Base-by-base conservation (phyloP, 2,329 filamentous ascomycete genomes). In the Phialophora macrospora region DNA sequence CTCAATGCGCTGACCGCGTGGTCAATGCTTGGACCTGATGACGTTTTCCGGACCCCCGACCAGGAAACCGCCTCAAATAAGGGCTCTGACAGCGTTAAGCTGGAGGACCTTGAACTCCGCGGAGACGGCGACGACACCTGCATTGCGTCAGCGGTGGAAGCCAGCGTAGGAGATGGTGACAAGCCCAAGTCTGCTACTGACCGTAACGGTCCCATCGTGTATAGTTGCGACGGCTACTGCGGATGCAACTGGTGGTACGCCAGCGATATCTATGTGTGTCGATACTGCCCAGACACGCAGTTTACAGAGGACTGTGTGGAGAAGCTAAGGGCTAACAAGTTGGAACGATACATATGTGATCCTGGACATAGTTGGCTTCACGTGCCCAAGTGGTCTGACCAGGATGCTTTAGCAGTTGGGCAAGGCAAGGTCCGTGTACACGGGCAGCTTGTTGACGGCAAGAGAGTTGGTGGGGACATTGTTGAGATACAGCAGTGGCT, bases 191-290 rank as follows among this genome's bases (percentile, higher is more conserved):
- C 8, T 44, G 38, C 38, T 44, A n/a, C 14, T 20, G 38, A 44
- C 38, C 38, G 38, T 20, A 44, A 44, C 17, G 38, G 38, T 44
- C 38, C 38, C 3, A 7, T 44, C 38, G 14, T 17, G 20, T 38
- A 64, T 41, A 14, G 24, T 17, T 71, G 70, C n/a, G 66, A 69
- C 48, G 68, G 68, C 5, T 11, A 11, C 20, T 72, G 70, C 38
- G 48, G 60, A 11, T 55, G 24, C 44, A 54, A 30, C 14, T 76
- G 52, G 52, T 20, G 26, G 30, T 55, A 65, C n/a, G 71, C 73
- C 9, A 67, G 72, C 38, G 70, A 74, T 26, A 70, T 76, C 58
- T 72, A 73, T 60, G 70, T 69, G 57, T 75, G 74, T 66, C 70
- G 66, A 61, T 73, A 75, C 57, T 76, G 74, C 56, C 70, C 68